Percentiles rank a stretch among this genome's conserved stretches.
Evolutionary conservation across 2,329 filamentous ascomycete genomes (phyloP).

Genomic region (Diaporthe nobilis): DNA sequence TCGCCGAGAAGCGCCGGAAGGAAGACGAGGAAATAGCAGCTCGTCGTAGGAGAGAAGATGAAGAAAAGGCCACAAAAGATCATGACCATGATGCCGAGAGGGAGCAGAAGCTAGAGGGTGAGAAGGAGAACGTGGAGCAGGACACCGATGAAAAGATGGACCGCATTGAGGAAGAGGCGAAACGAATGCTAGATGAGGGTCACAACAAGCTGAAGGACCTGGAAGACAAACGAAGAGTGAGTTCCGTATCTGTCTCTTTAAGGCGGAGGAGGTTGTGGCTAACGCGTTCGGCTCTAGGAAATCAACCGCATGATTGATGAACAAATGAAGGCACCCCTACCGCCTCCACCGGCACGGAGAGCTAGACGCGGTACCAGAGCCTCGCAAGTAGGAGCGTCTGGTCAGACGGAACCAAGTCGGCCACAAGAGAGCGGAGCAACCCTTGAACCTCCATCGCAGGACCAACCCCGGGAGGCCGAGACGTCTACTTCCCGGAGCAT

Average conservation of each 20-base stretch:
- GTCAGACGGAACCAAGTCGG: neutral
- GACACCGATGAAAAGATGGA: conserved; percentile 54
- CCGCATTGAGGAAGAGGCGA: conserved; percentile 51
- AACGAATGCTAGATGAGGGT: conserved; percentile 50
- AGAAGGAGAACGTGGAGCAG: conserved; percentile 51
- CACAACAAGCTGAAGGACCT: conserved; percentile 51
- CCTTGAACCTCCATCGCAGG: neutral
- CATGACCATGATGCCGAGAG: conserved; percentile 51
- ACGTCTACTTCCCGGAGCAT: neutral
- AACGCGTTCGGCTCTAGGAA: conserved; percentile 49
- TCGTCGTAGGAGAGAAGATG: conserved; percentile 54
- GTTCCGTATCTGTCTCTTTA: conserved; percentile 19
- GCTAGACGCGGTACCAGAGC: conserved; percentile 40
- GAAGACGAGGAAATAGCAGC: conserved; percentile 59
- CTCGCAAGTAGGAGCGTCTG: neutral
- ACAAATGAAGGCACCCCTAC: conserved; percentile 53
- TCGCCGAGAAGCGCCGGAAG: conserved; percentile 53
- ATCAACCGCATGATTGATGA: conserved; percentile 60
- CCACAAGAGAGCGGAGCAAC: neutral
- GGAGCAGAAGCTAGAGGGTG: conserved; percentile 48
- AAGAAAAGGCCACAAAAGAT: conserved; percentile 48
- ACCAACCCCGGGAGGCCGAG: neutral
- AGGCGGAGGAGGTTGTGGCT: conserved; percentile 39
- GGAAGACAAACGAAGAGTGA: conserved; percentile 53
- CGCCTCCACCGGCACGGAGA: conserved; percentile 47